phyloP scores from a whole-genome alignment of 1,284 basidiomycete species.

The Testicularia cyperi region DNA sequence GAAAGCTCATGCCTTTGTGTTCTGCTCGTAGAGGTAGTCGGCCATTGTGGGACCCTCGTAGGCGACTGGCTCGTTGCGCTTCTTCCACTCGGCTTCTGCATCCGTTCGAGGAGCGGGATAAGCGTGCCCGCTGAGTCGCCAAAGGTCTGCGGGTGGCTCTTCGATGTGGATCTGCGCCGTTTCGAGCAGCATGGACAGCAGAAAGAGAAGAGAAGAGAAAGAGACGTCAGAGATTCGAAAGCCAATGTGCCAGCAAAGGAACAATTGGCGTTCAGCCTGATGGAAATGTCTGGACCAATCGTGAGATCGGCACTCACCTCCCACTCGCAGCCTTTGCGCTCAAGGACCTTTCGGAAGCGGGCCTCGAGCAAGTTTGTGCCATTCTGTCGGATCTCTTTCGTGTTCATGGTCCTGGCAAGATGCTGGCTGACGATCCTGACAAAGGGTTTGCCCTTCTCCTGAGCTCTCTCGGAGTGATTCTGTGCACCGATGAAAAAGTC shows the following conservation, averaged over 20 bases:
- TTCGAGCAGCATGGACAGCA: neutral
- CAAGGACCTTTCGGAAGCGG: constrained; percentile 1
- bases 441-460: constrained; percentile 13
- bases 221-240: neutral
- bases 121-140: constrained; percentile 9
- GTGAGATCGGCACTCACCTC: constrained; percentile 10
- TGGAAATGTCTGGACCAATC: no score
- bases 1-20: no score
- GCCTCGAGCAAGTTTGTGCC: constrained; percentile 4
- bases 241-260: no score
- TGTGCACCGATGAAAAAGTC: constrained; percentile 22
- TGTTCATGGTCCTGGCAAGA: constrained; percentile 5
- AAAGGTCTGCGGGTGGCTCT: constrained; percentile 19
- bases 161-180: constrained; percentile 33
- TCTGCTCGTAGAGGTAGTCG: constrained; percentile 6
- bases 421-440: constrained; percentile 21
- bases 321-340: constrained; percentile 12
- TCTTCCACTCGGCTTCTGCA: constrained; percentile 14
- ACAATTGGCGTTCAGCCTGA: no score
- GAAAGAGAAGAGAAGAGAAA: neutral
- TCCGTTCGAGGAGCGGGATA: constrained; percentile 14
- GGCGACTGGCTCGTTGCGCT: constrained; percentile 9
- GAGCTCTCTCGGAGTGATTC: constrained; percentile 4
- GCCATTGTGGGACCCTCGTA: constrained; percentile 19
- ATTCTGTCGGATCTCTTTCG: constrained; percentile 5